Conservation (phyloP, 2,329 filamentous ascomycete genomes). For the Mollisia scopiformis region DNA sequence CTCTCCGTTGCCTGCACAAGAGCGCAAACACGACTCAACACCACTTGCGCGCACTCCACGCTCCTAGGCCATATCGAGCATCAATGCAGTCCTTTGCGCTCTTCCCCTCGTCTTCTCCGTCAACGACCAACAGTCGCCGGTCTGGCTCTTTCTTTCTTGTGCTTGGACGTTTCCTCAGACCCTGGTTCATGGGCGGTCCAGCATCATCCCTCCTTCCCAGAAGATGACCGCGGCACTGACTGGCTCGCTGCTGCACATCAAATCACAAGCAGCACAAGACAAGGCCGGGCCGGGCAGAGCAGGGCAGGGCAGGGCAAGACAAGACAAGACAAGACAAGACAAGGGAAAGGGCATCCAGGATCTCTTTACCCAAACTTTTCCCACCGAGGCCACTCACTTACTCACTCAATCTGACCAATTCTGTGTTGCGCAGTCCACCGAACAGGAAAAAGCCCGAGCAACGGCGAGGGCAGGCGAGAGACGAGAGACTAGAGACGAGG, state of each 20-base stretch:
- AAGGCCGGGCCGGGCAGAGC: not conserved
- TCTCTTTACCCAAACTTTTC: not conserved
- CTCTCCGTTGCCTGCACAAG: too few species aligned
- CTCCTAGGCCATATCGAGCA: not conserved
- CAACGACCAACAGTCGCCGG: too few species aligned
- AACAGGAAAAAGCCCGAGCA: slow-evolving; percentile 3
- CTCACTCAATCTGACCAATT: too few species aligned
- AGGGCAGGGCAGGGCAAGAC: not conserved
- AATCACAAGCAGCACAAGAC: slow-evolving; percentile 4
- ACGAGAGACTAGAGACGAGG: too few species aligned
- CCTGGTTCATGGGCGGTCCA: not conserved
- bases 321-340: too few species aligned
- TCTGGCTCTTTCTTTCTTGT: too few species aligned
- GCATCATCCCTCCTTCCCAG: slow-evolving; percentile 1
- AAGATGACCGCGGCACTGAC: slow-evolving; percentile 5
- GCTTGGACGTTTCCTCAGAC: too few species aligned
- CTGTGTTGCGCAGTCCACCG: too few species aligned
- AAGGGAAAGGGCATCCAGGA: too few species aligned
- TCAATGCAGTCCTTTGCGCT: not conserved
- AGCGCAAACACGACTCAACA: too few species aligned
- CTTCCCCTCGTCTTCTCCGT: not conserved
- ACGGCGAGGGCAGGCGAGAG: not conserved
- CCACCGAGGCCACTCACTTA: slow-evolving; percentile 1
- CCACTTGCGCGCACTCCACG: not conserved
- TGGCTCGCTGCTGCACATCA: slow-evolving; percentile 11